Conservation (phyloP, 2,329 filamentous ascomycete genomes). For the Rugonectria rugulosa region DNA sequence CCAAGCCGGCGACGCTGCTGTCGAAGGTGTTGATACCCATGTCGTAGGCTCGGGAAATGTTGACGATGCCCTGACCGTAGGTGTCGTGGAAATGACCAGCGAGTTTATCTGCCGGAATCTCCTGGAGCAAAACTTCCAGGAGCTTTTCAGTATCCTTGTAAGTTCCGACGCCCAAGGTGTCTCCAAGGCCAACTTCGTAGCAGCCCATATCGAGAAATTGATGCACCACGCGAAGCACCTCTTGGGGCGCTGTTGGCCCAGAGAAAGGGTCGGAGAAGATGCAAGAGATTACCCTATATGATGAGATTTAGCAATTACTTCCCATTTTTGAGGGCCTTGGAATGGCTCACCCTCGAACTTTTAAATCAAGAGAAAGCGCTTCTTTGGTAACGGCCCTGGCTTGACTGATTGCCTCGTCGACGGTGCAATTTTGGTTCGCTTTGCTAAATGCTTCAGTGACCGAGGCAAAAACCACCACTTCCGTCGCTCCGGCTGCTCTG, state of each 20-base stretch:
- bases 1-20: conserved; percentile 16
- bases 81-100: conserved; percentile 24
- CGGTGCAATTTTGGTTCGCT: conserved; percentile 17
- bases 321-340: too few relatives aligned
- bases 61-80: conserved; percentile 17
- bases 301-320: neutral
- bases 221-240: conserved; percentile 1
- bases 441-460: conserved; percentile 21
- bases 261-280: conserved; percentile 23
- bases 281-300: conserved; percentile 6
- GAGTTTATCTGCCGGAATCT: conserved; percentile 10
- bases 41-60: conserved; percentile 13
- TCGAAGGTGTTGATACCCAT: conserved; percentile 21
- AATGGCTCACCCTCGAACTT: conserved; percentile 18
- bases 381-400: conserved; percentile 3
- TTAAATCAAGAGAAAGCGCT: conserved; percentile 7
- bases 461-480: conserved; percentile 19
- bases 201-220: conserved; percentile 21
- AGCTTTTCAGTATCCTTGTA: conserved; percentile 4
- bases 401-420: conserved; percentile 18
- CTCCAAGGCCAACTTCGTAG: conserved; percentile 26
- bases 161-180: conserved; percentile 19
- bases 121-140: neutral
- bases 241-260: neutral
- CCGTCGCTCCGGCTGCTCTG: conserved; percentile 7